phyloP scores from a whole-genome alignment of 306 rosid genomes.

The Ammopiptanthus mongolicus region DNA sequence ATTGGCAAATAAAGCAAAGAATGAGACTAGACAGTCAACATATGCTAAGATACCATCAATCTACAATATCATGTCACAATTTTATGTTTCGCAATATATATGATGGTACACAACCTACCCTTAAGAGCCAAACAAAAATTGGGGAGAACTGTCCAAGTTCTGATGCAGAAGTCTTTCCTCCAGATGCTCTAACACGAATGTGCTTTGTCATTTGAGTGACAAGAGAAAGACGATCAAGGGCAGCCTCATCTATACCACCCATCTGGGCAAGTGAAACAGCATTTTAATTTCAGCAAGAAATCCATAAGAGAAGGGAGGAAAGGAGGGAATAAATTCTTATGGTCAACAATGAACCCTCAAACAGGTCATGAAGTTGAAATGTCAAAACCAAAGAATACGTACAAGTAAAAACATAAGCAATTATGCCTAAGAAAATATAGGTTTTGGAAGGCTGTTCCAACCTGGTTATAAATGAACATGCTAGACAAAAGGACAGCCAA shows the following conservation, averaged over 20 bases:
- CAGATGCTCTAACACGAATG: conserved; percentile 83
- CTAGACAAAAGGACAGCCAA: conserved; percentile 91
- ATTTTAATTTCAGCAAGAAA: conserved; percentile 19
- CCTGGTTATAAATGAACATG: conserved; percentile 96
- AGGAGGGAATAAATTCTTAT: not conserved
- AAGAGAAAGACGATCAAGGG: conserved; percentile 90
- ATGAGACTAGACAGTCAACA: not conserved
- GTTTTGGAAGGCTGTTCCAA: conserved; percentile 28
- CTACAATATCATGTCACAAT: not conserved
- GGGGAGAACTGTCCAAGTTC: conserved; percentile 95
- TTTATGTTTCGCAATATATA: conserved; percentile 4
- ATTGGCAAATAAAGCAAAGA: conserved; percentile 4
- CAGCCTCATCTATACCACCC: conserved; percentile 95
- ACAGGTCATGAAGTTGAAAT: conserved; percentile 5
- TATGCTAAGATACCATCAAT: not conserved
- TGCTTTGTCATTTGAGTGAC: conserved; percentile 96
- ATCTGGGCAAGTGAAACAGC: conserved; percentile 41
- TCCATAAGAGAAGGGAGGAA: not conserved
- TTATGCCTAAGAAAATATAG: not conserved
- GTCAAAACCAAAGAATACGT: not conserved
- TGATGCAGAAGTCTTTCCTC: conserved; percentile 66
- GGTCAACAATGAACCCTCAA: not conserved
- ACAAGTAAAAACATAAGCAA: not conserved
- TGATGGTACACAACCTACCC: conserved; percentile 49
- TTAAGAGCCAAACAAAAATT: conserved; percentile 86